These are phyloP conservation scores for Candida palmyrensis DNA, from an alignment of 805 yeast species.

Conservation along the genomic window DNA sequence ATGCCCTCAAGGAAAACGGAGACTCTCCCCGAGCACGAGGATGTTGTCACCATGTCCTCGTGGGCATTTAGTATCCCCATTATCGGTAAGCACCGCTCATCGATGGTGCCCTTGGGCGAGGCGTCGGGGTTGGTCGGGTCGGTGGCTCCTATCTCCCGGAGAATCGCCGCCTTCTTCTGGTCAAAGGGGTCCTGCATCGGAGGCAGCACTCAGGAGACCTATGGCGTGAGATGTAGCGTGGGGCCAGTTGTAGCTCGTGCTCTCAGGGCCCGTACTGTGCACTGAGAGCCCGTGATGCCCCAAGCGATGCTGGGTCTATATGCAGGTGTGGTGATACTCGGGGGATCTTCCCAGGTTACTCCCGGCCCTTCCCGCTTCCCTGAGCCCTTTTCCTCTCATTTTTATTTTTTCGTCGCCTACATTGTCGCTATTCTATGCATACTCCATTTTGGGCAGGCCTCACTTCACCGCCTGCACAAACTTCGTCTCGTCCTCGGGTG, in stretches of 20 bases:
- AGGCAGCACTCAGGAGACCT: too few relatives aligned
- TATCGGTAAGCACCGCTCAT: constrained; percentile 65
- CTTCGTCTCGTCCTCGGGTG: constrained; percentile 67
- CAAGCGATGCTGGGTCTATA: too few relatives aligned
- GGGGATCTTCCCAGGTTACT: too few relatives aligned
- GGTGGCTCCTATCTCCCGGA: constrained; percentile 46
- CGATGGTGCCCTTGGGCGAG: constrained; percentile 90
- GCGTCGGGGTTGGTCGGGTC: constrained; percentile 47
- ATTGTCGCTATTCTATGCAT: background rate
- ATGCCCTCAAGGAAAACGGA: constrained; percentile 77
- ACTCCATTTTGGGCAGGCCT: background rate
- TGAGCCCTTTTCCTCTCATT: background rate
- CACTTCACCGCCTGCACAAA: constrained; percentile 51
- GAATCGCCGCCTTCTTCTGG: constrained; percentile 55
- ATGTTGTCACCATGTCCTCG: constrained; percentile 73
- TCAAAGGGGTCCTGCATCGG: constrained; percentile 53
- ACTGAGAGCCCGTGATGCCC: too few relatives aligned
- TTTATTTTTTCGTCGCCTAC: constrained; percentile 1
- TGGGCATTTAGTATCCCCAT: constrained; percentile 62
- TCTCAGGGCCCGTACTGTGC: too few relatives aligned
- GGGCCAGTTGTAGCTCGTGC: too few relatives aligned
- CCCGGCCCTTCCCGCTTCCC: background rate
- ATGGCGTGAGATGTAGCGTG: too few relatives aligned
- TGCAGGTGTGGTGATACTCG: too few relatives aligned
- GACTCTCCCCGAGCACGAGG: constrained; percentile 84